Conservation (phyloP, 148 eudicot genomes). For the Fagopyrum esculentum region DNA sequence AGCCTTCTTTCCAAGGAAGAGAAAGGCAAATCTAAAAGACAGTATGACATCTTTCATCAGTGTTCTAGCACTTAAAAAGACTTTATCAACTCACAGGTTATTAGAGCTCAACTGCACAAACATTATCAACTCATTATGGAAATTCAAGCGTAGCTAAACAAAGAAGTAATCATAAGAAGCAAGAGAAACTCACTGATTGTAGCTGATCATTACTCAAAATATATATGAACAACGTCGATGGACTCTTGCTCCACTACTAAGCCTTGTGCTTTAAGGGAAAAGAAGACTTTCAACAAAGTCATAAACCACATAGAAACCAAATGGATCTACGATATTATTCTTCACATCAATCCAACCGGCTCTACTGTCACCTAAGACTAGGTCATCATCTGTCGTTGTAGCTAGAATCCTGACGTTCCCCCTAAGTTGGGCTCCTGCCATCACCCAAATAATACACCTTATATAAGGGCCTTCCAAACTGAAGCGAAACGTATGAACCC, state of each 20-base stretch:
- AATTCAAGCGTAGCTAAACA: no score
- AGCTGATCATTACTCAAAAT: background rate
- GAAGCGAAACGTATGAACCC: background rate
- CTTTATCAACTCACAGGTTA: no score
- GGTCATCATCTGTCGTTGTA: background rate
- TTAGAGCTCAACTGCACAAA: no score
- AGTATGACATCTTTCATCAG: no score
- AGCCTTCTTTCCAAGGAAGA: no score
- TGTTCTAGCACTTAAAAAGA: no score
- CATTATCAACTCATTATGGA: no score
- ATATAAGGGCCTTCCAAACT: background rate
- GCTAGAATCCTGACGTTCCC: background rate
- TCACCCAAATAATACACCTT: background rate
- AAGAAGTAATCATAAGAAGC: no score
- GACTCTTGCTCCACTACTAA: no score
- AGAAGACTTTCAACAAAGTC: conserved; percentile 10
- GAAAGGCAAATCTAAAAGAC: no score
- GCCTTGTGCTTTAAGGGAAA: background rate
- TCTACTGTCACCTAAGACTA: background rate
- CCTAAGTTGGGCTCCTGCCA: background rate
- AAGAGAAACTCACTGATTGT: no score
- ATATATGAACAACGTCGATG: no score
- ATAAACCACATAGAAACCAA: background rate
- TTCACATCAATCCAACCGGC: background rate
- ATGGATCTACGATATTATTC: background rate